Base-by-base conservation (phyloP, 164 flowering plant species). In the Santalum album region DNA sequence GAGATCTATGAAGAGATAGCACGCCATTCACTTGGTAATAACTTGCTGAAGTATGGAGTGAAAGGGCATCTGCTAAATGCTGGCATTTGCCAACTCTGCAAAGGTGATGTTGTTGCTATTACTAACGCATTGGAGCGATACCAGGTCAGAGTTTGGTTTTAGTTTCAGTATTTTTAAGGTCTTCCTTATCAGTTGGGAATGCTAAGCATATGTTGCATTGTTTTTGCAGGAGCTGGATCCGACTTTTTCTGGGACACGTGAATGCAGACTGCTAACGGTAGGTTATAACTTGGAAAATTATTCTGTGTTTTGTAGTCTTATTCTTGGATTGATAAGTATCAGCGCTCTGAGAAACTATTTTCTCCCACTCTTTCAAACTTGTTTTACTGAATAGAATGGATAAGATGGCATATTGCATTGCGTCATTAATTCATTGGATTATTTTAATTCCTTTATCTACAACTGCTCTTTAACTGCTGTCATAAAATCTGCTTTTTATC, bases 71-170 rank as follows among this genome's bases (percentile, higher is more conserved):
- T 49, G 3, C 18, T 49, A 6, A 49, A 49, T 24, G 51, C 51
- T 16, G 51, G 51, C n/a, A 6, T 49, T 23, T 49, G 51, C 18
- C 51, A 49, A 49, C 32, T 49, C 17, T 49, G 51, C 18, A 49
- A 27, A 49, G 51, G 51, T 49, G 51, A 49, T 23, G 27, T 49
- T 25, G 51, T 49, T 49, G 51, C 51, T 23, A 49, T 49, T 49
- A 49, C 51, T 14, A 49, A 49, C 51, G 22, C 51, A 49, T 25
- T 49, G 26, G 51, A 49, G 27, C 51, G 51, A 23, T 49, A 49
- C 23, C 26, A 49, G 51, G 51, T 49, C 15, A 23, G 51, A 23
- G 16, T 49, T 49, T 49, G 26, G 26, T 23, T 49, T 49, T 11
- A 17, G 21, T 42, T 42, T 18, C 10, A 17, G 5, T 12, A 17